Base-by-base conservation (phyloP, 805 yeast species). In the Zygosaccharomyces bailii region DNA sequence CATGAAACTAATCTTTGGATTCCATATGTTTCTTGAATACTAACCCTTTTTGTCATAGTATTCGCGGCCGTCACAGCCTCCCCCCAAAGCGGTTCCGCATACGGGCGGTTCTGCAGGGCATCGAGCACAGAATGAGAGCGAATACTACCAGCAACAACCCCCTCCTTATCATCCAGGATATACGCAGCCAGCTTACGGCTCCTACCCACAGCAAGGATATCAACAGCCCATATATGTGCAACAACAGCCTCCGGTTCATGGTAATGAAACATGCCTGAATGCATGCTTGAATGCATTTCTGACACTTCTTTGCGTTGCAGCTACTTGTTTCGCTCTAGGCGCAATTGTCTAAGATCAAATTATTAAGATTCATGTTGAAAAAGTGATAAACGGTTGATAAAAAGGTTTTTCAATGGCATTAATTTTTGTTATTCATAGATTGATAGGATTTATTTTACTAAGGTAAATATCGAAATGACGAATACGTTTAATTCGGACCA, bases 261-360 rank as follows among this genome's bases (percentile, higher is more conserved):
- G 66, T 39, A 67, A 66, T 43, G 59, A 60, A 9, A 74, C 65
- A 47, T 77, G 81, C 61, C 62, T 75, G 52, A 63, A 73, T 53
- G 81, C 75, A 9, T 76, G 81, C 61, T 62, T 75, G 52, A 63
- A 73, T 53, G 81, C 75, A 9, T 76, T 80, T 65, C 57, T 76
- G 37, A 79, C 76, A 18, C 79, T 76, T 19, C 44, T 75, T 58
- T 76, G 81, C 70, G 48, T 76, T 25, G 30, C n/a, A 10, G 7
- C 11, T 9, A 25, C 30, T 4, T 25, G 30, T 10, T 25, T 25
- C n/a, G 30, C 30, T 25, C 30, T 25, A 13, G 30, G 30, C 7
- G 30, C 30, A 13, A 25, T 25, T 10, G 30, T 25, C 11, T 25
- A 25, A 13, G 30, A 10, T 25, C 25, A 5, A 23, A 23, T 9